Conservation (phyloP, 2,329 filamentous ascomycete species). For the Cadophora sp. region DNA sequence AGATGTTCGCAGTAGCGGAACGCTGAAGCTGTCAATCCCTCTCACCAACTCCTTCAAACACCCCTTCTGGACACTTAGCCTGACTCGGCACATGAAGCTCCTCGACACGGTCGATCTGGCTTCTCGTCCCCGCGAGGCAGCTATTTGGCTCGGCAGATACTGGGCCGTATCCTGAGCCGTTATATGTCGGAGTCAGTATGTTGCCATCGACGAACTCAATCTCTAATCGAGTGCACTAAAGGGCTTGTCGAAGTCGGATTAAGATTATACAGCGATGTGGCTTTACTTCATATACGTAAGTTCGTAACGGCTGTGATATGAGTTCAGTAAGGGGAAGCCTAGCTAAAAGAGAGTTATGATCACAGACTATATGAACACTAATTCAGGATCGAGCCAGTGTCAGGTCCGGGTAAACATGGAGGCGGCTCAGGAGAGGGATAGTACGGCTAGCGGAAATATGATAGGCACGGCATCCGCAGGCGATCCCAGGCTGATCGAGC, state of each 20-base stretch:
- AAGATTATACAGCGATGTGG: not conserved
- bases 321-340: not conserved
- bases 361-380: not conserved
- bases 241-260: not conserved
- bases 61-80: not conserved
- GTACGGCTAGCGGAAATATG: not conserved
- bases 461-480: conserved; percentile 1
- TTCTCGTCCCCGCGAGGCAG: not conserved
- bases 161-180: not conserved
- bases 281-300: not conserved
- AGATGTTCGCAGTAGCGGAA: not conserved
- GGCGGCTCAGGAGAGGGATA: not conserved
- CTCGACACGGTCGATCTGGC: not conserved
- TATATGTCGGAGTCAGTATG: not conserved
- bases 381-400: not conserved
- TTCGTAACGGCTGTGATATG: not conserved
- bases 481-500: conserved; percentile 2
- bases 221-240: not conserved
- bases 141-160: conserved; percentile 11
- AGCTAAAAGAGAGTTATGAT: not conserved
- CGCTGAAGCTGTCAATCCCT: not conserved
- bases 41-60: not conserved
- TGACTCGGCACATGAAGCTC: not conserved
- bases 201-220: not conserved
- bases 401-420: not conserved